phyloP scores from a whole-genome alignment of 192 early-diverging fungal genomes.

The Gaertneriomyces semiglobifer region DNA sequence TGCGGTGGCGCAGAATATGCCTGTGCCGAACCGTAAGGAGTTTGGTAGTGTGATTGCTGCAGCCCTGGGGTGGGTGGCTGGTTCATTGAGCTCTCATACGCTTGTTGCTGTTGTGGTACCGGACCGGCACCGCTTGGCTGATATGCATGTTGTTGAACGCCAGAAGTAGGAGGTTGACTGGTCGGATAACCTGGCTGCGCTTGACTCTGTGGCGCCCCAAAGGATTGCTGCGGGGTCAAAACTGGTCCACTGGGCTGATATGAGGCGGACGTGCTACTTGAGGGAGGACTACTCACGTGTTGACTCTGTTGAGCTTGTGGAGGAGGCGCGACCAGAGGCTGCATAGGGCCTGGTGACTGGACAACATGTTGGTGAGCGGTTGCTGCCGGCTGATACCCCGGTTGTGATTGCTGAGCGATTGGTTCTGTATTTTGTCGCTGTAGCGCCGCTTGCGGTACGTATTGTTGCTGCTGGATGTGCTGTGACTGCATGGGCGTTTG shows the following conservation, averaged over 20 bases:
- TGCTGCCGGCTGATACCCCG: no score
- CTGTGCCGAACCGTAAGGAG: not conserved
- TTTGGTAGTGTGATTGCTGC: not conserved
- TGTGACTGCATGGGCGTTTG: no score
- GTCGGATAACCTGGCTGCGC: not conserved
- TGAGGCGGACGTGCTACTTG: not conserved
- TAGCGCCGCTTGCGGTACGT: no score
- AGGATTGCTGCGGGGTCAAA: constrained; percentile 1
- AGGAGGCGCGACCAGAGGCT: not conserved
- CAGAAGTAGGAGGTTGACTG: not conserved
- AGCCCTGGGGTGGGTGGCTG: not conserved
- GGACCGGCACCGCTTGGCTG: not conserved
- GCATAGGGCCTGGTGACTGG: no score
- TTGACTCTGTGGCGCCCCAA: not conserved
- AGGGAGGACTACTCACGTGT: not conserved
- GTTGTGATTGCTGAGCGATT: no score
- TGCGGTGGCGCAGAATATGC: not conserved
- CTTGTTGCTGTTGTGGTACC: not conserved
- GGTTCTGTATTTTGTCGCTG: no score
- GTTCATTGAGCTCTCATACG: not conserved
- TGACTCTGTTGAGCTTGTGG: not conserved
- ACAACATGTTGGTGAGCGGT: no score
- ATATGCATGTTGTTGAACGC: constrained; percentile 3
- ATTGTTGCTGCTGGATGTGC: no score
- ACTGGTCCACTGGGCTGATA: not conserved